phyloP scores from a whole-genome alignment of 768 basidiomycete genomes.

The Boletus tomentosulus region DNA sequence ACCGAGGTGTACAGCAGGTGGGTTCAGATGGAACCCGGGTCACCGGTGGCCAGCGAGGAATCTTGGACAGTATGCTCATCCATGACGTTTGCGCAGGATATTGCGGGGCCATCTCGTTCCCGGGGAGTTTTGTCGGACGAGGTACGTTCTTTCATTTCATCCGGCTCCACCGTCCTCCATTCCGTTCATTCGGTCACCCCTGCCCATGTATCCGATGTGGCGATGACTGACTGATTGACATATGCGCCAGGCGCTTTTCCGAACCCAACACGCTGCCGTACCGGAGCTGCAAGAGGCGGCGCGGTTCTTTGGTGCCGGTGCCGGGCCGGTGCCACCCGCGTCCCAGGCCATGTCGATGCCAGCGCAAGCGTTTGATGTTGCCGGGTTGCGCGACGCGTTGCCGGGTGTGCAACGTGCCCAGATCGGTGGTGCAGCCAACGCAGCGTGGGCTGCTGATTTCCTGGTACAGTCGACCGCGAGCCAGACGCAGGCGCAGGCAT shows the following conservation, averaged over 20 bases:
- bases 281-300: conserved; percentile 59
- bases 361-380: conserved; percentile 52
- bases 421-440: conserved; percentile 10
- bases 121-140: conserved; percentile 47
- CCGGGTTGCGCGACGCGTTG: conserved; percentile 32
- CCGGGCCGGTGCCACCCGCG: conserved; percentile 26
- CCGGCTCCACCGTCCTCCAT: conserved; percentile 7
- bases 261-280: conserved; percentile 44
- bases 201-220: background rate
- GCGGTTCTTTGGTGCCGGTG: conserved; percentile 53
- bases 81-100: conserved; percentile 46
- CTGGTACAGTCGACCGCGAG: conserved; percentile 30
- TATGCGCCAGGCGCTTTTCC: conserved; percentile 46
- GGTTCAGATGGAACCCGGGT: conserved; percentile 10
- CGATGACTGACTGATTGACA: background rate
- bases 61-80: conserved; percentile 2
- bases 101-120: conserved; percentile 52
- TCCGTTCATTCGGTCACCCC: conserved; percentile 5
- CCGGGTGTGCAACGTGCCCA: conserved; percentile 13
- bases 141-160: conserved; percentile 35
- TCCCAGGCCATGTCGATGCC: conserved; percentile 20
- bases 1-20: conserved; percentile 78
- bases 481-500: conserved; percentile 5
- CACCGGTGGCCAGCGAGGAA: background rate
- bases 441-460: conserved; percentile 67